A percentile compares a stretch with the other conserved stretches of the same genome.
These are phyloP conservation scores for Triticum turgidum DNA, from an alignment of 176 grass and related monocot genomes.

Conservation along the genomic window DNA sequence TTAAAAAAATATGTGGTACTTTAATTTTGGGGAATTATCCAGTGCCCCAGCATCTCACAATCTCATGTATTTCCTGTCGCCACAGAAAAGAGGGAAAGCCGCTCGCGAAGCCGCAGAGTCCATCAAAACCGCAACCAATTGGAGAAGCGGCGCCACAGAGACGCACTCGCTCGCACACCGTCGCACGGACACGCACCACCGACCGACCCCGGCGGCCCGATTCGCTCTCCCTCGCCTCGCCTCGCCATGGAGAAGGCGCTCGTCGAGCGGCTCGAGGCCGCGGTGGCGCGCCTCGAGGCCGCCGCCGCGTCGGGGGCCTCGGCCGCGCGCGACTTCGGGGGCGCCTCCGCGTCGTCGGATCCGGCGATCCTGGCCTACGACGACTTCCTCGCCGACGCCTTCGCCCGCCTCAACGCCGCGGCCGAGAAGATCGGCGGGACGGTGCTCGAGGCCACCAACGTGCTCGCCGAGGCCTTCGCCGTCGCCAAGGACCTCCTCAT, in stretches of 20 bases:
- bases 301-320: constrained; percentile 49
- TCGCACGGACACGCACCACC: background rate
- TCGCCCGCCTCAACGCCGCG: constrained; percentile 52
- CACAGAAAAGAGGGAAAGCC: background rate
- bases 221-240: background rate
- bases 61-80: background rate
- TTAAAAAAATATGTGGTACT: too few species aligned
- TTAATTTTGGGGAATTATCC: background rate
- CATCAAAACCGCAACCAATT: constrained; percentile 21
- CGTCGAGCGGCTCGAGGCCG: constrained; percentile 81
- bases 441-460: constrained; percentile 70
- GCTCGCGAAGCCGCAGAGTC: constrained; percentile 3
- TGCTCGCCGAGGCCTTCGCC: constrained; percentile 76
- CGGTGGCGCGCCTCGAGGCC: constrained; percentile 81
- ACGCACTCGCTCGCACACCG: background rate
- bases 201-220: background rate
- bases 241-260: constrained; percentile 67
- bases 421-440: constrained; percentile 90
- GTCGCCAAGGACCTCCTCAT: constrained; percentile 71
- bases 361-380: constrained; percentile 84
- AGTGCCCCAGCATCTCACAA: background rate
- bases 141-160: constrained; percentile 33
- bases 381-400: constrained; percentile 52
- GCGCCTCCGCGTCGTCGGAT: constrained; percentile 40
- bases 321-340: constrained; percentile 37